These are phyloP conservation scores for Boletus sp. DNA, from an alignment of 768 basidiomycete genomes.

Conservation along the genomic window DNA sequence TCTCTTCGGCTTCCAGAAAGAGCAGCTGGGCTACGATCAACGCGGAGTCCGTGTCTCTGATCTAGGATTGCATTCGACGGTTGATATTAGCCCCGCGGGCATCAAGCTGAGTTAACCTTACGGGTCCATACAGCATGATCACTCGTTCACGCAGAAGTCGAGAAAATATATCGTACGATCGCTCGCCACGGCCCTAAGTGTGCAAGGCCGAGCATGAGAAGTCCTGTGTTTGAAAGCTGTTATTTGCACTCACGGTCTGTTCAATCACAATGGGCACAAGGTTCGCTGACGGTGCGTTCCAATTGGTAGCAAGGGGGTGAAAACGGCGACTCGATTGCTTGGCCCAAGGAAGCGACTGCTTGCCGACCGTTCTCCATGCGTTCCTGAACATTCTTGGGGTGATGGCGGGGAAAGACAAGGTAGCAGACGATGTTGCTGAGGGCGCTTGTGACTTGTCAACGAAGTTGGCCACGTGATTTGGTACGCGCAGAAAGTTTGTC, in stretches of 20 bases:
- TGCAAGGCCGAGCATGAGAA: slow-evolving; percentile 15
- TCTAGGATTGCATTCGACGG: slow-evolving; percentile 45
- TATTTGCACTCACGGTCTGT: slow-evolving; percentile 63
- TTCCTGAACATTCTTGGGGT: slow-evolving; percentile 28
- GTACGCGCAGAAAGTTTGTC: slow-evolving; percentile 13
- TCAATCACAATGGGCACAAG: slow-evolving; percentile 93
- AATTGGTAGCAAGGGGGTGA: slow-evolving; percentile 52
- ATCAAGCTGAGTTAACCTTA: slow-evolving; percentile 39
- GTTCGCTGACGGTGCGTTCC: slow-evolving; percentile 49
- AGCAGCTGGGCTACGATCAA: slow-evolving; percentile 89
- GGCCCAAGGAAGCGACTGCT: slow-evolving; percentile 10
- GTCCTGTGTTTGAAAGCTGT: slow-evolving; percentile 5
- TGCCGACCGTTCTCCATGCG: slow-evolving; percentile 25
- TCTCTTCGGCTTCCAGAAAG: slow-evolving; percentile 94
- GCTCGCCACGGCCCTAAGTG: slow-evolving; percentile 74
- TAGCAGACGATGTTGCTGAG: background rate
- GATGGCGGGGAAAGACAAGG: slow-evolving; percentile 1
- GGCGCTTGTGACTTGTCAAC: too few species aligned
- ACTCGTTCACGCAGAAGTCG: slow-evolving; percentile 90
- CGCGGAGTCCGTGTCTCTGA: slow-evolving; percentile 86
- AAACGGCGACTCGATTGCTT: slow-evolving; percentile 40
- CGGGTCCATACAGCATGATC: slow-evolving; percentile 93
- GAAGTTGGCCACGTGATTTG: slow-evolving; percentile 29
- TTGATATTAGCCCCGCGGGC: slow-evolving; percentile 10
- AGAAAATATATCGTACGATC: slow-evolving; percentile 96